Evolutionary conservation across 352 stramenopile genomes (phyloP).

Genomic region (Nothophytophthora sp.): DNA sequence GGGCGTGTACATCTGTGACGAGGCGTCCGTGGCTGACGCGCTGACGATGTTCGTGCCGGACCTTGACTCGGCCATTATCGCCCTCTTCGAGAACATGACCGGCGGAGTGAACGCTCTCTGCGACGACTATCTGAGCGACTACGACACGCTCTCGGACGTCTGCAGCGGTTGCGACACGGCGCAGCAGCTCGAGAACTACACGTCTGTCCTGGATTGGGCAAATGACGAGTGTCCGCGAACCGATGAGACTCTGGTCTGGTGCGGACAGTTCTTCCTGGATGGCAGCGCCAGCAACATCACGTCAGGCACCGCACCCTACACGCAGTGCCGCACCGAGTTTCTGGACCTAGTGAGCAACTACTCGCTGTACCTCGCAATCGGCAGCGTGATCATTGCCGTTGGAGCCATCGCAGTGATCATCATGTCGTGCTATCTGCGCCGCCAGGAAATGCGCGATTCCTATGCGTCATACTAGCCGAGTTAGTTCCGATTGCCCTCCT

Average conservation of each 20-base stretch:
- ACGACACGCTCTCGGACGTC: slow-evolving; percentile 44
- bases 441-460: slow-evolving; percentile 28
- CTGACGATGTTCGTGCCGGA: slow-evolving; percentile 48
- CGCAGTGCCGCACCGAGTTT: slow-evolving; percentile 46
- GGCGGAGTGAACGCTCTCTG: slow-evolving; percentile 66
- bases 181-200: slow-evolving; percentile 60
- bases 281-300: slow-evolving; percentile 22
- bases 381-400: slow-evolving; percentile 37
- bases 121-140: slow-evolving; percentile 28
- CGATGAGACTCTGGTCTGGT: slow-evolving; percentile 56
- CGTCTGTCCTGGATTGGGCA: slow-evolving; percentile 72
- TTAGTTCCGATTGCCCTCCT: no score
- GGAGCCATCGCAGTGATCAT: slow-evolving; percentile 43
- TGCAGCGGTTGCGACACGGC: slow-evolving; percentile 54
- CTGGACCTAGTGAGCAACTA: slow-evolving; percentile 40
- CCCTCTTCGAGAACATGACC: slow-evolving; percentile 39
- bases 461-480: slow-evolving; percentile 24
- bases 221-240: slow-evolving; percentile 72
- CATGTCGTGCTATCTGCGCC: slow-evolving; percentile 51
- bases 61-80: slow-evolving; percentile 27
- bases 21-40: slow-evolving; percentile 43
- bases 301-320: slow-evolving; percentile 40
- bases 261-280: slow-evolving; percentile 52
- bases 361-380: slow-evolving; percentile 38
- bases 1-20: slow-evolving; percentile 69